Base-by-base conservation (phyloP, 495 filamentous ascomycete species). In the Hypoxylon fragiforme region DNA sequence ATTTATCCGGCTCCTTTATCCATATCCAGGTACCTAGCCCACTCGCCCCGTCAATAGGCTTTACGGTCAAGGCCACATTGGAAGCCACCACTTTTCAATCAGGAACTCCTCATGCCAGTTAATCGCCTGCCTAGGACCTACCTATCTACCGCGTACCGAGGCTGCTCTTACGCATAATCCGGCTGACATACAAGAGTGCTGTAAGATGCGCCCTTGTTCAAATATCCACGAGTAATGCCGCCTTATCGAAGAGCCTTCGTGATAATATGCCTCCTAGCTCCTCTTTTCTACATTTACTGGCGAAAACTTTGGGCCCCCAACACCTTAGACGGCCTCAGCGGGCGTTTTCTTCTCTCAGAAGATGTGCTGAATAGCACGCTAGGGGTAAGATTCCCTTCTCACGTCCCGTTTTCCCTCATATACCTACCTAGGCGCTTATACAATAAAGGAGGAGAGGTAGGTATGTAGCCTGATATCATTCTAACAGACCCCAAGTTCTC, bases 401-500 rank as follows among this genome's bases (percentile, higher is more conserved):
- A 37, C 9, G 12, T 24, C 15, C 18, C 12, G 9, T 34, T 3
- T 44, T 14, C 1, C 22, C n/a, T 11, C 0, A 16, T 6, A 22
- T 1, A n/a, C 22, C 42, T 50, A 50, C 40, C 14, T n/a, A 7
- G 14, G 12, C 15, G 13, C 13, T n/a, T n/a, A n/a, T n/a, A n/a
- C n/a, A n/a, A n/a, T n/a, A n/a, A n/a, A n/a, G n/a, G n/a, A n/a
- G n/a, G n/a, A n/a, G n/a, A n/a, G n/a, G n/a, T n/a, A n/a, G n/a
- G n/a, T n/a, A n/a, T n/a, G n/a, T n/a, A n/a, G n/a, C n/a, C n/a
- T n/a, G n/a, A n/a, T n/a, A n/a, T n/a, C n/a, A n/a, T n/a, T n/a
- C n/a, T n/a, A n/a, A n/a, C n/a, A n/a, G n/a, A n/a, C 7, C 0
- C 15, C 5, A 12, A 85, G 83, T 85, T 87, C 55, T 63, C 80